These are phyloP conservation scores for Neofusicoccum sp. DNA, from an alignment of 2,329 filamentous ascomycete species.

Conservation along the genomic window DNA sequence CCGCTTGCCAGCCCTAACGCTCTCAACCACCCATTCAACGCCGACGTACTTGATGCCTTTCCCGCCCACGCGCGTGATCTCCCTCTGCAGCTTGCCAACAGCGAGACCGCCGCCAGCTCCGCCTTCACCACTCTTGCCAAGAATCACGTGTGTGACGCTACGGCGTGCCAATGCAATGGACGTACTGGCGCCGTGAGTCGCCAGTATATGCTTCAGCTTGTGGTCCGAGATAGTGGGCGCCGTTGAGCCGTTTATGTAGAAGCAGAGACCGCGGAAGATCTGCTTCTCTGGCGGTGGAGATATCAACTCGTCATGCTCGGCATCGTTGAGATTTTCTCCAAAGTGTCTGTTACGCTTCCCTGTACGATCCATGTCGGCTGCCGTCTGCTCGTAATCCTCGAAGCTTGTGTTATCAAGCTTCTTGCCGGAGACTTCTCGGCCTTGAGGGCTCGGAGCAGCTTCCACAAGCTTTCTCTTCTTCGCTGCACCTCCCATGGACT, in stretches of 20 bases:
- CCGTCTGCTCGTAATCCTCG: not conserved
- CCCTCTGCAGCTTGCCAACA: constrained; percentile 75
- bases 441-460: constrained; percentile 1
- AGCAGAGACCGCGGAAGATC: constrained; percentile 68
- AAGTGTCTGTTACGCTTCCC: not conserved
- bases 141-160: constrained; percentile 80
- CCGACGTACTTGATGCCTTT: constrained; percentile 74
- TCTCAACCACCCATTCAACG: constrained; percentile 64
- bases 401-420: not conserved
- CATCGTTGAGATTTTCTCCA: not conserved
- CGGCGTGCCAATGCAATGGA: constrained; percentile 69
- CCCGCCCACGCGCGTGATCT: constrained; percentile 67
- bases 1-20: constrained; percentile 49
- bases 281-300: constrained; percentile 27
- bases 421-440: not conserved
- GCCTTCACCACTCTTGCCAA: constrained; percentile 51
- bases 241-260: constrained; percentile 89
- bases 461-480: constrained; percentile 24
- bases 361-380: not conserved
- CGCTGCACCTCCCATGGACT: constrained; percentile 25
- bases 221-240: constrained; percentile 80
- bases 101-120: constrained; percentile 74
- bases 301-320: not conserved
- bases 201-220: constrained; percentile 75
- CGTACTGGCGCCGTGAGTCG: constrained; percentile 68